These are phyloP conservation scores for Oxyria digyna DNA, from an alignment of 148 eudicot genomes.

Conservation along the genomic window DNA sequence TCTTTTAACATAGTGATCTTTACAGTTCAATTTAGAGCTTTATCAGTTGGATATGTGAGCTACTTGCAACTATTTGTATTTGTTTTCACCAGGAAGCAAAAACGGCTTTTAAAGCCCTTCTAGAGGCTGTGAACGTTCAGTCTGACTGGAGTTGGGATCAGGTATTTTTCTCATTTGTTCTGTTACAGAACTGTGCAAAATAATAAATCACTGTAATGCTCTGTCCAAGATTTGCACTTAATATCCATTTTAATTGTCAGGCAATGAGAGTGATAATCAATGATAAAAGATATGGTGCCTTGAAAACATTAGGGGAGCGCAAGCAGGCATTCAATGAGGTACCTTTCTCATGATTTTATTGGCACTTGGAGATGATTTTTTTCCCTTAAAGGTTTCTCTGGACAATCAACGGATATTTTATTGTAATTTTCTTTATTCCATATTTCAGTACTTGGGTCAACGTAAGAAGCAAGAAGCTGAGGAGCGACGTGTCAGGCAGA, in stretches of 20 bases:
- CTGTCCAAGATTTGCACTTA: not conserved
- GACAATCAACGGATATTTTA: not conserved
- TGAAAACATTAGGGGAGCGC: conserved; percentile 90
- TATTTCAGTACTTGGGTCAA: conserved; percentile 73
- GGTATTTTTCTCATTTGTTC: conserved; percentile 29
- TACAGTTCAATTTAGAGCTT: not conserved
- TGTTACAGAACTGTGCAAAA: not conserved
- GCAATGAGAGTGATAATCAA: conserved; percentile 91
- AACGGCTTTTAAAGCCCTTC: conserved; percentile 70
- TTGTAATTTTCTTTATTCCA: not conserved
- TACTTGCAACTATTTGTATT: conserved; percentile 2
- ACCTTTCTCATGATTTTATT: conserved; percentile 6
- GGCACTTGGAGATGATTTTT: not conserved
- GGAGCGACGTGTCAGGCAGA: conserved; percentile 84
- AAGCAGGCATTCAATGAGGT: conserved; percentile 99
- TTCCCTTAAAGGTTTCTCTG: not conserved
- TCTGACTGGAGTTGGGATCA: conserved; percentile 99
- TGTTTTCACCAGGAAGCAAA: conserved; percentile 66
- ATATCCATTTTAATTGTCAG: conserved; percentile 25
- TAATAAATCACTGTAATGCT: not conserved
- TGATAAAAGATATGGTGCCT: conserved; percentile 87
- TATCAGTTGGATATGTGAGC: not conserved
- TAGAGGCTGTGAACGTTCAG: conserved; percentile 85
- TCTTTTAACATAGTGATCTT: not conserved
- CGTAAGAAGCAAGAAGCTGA: conserved; percentile 90